Evolutionary conservation across 768 basidiomycete genomes (phyloP), one percentile per base, ranked within the genome.

Genomic region (Termitomyces sp.): DNA sequence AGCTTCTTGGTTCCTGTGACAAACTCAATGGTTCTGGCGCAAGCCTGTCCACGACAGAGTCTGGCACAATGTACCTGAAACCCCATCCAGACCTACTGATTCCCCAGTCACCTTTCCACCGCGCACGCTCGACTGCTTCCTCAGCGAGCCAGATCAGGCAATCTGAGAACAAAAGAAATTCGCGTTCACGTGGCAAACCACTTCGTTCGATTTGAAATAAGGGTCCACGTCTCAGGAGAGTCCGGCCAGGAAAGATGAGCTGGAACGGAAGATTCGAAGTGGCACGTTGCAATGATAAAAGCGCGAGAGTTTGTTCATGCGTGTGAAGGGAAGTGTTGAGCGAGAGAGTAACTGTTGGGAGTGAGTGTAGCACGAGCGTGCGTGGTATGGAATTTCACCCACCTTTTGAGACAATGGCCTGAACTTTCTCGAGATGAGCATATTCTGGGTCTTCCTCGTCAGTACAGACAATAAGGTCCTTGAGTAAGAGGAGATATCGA

Each of bases 121-220:
- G 58, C 3, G 61, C 63, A 42, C 68, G 63, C 54, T 72, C 76
- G 30, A 64, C 68, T 49, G 83, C 84, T 44, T 78, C 83, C 46
- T 72, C 76, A 18, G 84, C 82, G 22, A 93, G 77, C 90, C 91
- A 93, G 37, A 95, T 65, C 36, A 95, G 71, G 63, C 85, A 86
- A 71, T 95, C 93, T 15, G 87, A 89, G 69, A 95, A 91, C 0
- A 95, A 78, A 11, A 95, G 74, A 67, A 95, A 90, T 62, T 90
- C 87, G 37, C 87, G 79, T 58, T 83, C 79, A 53, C 81, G 69
- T 15, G 82, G 77, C 46, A 72, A 69, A 4, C 77, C 79, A 61
- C 80, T 80, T 27, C 75, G 71, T 66, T 84, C 84, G 52, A 80
- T 70, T 65, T 88, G 85, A 16, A 85, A 67, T 6, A 92, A 75